Evolutionary conservation across 2,329 filamentous ascomycete species (phyloP), one percentile per base, ranked within the genome.

Genomic region (Cercospora sojina): DNA sequence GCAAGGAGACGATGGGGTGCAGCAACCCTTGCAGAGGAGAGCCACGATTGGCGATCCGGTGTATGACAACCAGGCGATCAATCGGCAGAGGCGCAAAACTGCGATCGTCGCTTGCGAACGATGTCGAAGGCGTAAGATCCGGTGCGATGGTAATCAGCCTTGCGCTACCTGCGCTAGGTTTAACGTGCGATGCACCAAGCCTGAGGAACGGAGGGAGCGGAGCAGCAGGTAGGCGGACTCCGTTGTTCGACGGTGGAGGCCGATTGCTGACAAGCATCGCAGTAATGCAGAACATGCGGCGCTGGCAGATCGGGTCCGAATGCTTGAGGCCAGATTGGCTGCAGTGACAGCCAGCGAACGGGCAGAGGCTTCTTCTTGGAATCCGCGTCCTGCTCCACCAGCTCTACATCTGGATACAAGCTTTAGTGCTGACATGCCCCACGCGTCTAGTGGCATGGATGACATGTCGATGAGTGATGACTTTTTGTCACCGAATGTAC

Each of bases 11-110:
- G 59, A 67, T 35, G 47, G 27, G 10, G 59, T 38, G 16, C 62
- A 57, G 29, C 65, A 62, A 18, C 58, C 55, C 10, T 41, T 69
- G 27, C 64, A 59, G n/a, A 64, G 68, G 38, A 59, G 68, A 64
- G 65, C 68, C 6, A 69, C 68, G 38, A 69, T 69, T 59, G 68
- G 68, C 9, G 65, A 67, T 53, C 60, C 65, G 5, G 63, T 67
- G 27, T 62, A 67, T 35, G 68, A 69, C 20, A 62, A 69, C 31
- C 64, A 64, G 38, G 66, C 59, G 10, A 43, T 67, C 41, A 58
- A 43, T 29, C 59, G 64, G 51, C 68, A 69, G 57, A 43, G 63
- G 51, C 60, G 66, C 8, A 69, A 64, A 47, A 53, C 59, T 18
- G 18, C 64, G n/a, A 41, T 66, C 20, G 53, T 66, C 23, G 67